A percentile compares a stretch with the other conserved stretches of the same genome.
These are phyloP conservation scores for Onygenales sp. DNA, from an alignment of 2,329 filamentous ascomycete genomes.

Conservation along the genomic window DNA sequence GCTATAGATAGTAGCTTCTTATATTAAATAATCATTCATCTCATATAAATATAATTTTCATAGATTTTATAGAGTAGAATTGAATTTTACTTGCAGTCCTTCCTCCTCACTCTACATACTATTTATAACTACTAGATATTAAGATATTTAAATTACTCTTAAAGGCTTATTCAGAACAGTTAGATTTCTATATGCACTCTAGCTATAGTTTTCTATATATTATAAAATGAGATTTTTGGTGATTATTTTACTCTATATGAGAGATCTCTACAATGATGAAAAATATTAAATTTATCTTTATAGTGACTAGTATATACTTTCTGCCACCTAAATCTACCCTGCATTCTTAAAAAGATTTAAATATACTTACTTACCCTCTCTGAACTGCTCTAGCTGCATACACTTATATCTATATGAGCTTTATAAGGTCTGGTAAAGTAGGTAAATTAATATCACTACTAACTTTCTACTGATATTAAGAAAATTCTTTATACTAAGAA, in stretches of 20 bases:
- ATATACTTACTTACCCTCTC: background rate
- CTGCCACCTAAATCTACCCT: background rate
- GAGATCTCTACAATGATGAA: background rate
- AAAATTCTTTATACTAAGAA: background rate
- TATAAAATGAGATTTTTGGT: conserved; percentile 3
- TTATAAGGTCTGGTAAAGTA: background rate
- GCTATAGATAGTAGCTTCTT: background rate
- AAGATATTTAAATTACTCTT: conserved; percentile 2
- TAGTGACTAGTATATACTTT: background rate
- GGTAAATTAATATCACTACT: background rate
- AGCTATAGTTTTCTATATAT: conserved; percentile 1
- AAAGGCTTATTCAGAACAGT: background rate
- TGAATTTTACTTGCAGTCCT: conserved; percentile 3
- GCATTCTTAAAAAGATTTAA: background rate
- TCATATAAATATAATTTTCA: conserved; percentile 6
- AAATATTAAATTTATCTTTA: conserved; percentile 4
- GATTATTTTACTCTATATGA: background rate
- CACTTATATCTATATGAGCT: background rate
- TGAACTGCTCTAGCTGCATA: background rate
- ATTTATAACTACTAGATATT: conserved; percentile 6
- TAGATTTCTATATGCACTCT: background rate
- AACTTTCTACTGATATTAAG: no score
- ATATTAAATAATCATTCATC: conserved; percentile 3
- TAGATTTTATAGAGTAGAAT: conserved; percentile 3
- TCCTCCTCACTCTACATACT: conserved; percentile 4